A percentile compares a stretch with the other conserved stretches of the same genome.
Conservation (phyloP, 768 basidiomycete species). For the Clavulina sp. region DNA sequence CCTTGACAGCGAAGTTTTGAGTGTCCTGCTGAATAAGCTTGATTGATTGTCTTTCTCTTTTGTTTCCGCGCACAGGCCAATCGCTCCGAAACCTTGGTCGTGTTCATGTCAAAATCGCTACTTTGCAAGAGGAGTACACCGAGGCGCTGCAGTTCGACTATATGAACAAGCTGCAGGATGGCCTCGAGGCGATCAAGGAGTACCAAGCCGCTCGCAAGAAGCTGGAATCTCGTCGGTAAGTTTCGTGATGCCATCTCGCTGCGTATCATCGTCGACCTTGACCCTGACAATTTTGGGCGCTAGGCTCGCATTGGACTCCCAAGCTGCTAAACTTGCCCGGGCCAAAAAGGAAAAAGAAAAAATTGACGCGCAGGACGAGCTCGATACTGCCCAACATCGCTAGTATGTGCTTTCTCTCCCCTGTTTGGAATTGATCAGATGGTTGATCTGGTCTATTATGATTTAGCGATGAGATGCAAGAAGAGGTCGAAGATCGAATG, state of each 20-base stretch:
- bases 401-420: slow-evolving; percentile 35
- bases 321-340: slow-evolving; percentile 50
- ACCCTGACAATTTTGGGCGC: slow-evolving; percentile 4
- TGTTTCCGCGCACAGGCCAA: slow-evolving; percentile 30
- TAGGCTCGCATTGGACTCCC: slow-evolving; percentile 66
- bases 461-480: slow-evolving; percentile 64
- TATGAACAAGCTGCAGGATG: slow-evolving; percentile 43
- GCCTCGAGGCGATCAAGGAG: slow-evolving; percentile 62
- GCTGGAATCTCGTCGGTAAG: slow-evolving; percentile 62
- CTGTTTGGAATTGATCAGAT: neutral
- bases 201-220: slow-evolving; percentile 72
- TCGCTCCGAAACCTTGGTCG: slow-evolving; percentile 59
- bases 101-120: slow-evolving; percentile 71
- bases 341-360: slow-evolving; percentile 62
- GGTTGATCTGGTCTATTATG: neutral
- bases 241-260: neutral
- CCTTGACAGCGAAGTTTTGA: neutral
- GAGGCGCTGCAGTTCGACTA: slow-evolving; percentile 58
- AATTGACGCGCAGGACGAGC: slow-evolving; percentile 65
- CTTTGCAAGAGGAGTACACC: slow-evolving; percentile 67
- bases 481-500: slow-evolving; percentile 71
- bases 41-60: too few species aligned
- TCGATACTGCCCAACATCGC: slow-evolving; percentile 48
- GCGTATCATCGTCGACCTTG: neutral
- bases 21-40: neutral